Conservation (phyloP, 306 rosid genomes). For the Gastrolobium bilobum region DNA sequence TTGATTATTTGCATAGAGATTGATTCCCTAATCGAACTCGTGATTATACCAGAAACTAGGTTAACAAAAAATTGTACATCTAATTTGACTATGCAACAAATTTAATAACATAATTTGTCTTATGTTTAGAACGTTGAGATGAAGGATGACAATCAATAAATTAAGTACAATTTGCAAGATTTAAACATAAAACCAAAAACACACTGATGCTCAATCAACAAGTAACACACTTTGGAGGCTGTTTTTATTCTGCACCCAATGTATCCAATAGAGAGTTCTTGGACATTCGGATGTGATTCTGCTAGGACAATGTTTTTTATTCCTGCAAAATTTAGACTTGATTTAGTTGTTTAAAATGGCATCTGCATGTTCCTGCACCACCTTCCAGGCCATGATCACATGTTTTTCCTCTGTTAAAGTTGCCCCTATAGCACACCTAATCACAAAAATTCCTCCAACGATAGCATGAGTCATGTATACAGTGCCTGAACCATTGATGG, state of each 20-base stretch:
- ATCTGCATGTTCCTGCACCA: conserved; percentile 58
- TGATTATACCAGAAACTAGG: no score
- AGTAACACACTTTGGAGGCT: background rate
- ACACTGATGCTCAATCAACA: background rate
- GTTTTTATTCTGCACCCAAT: background rate
- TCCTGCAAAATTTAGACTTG: background rate
- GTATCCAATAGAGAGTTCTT: background rate
- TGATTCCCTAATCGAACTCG: no score
- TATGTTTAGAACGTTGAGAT: background rate
- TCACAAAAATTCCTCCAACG: conserved; percentile 50
- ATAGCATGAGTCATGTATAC: conserved; percentile 63
- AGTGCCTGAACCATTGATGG: conserved; percentile 55
- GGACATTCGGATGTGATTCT: background rate
- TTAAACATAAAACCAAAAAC: background rate
- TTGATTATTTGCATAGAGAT: no score
- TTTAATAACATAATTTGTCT: background rate
- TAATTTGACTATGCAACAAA: background rate
- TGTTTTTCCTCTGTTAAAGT: conserved; percentile 55
- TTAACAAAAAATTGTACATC: background rate
- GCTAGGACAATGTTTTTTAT: background rate
- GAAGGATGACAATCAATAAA: conserved; percentile 10
- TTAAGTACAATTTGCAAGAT: background rate
- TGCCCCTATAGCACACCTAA: conserved; percentile 65
- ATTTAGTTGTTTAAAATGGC: background rate
- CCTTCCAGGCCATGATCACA: conserved; percentile 55